Conservation (phyloP, 306 rosid species). For the Dryas octopetala region DNA sequence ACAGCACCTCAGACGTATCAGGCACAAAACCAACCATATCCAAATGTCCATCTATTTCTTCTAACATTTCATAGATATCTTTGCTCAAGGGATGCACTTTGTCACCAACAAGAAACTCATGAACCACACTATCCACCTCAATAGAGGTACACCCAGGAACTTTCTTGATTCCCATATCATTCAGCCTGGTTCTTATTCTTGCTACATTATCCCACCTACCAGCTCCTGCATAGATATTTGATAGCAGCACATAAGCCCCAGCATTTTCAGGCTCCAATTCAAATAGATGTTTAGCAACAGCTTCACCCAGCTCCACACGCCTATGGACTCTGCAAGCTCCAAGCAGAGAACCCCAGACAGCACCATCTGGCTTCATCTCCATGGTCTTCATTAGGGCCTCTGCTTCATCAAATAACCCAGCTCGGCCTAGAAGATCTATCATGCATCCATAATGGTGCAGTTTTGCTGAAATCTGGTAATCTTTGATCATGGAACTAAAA, state of each 20-base stretch:
- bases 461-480: constrained; percentile 55
- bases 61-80: constrained; percentile 54
- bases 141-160: constrained; percentile 87
- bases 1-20: constrained; percentile 76
- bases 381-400: constrained; percentile 53
- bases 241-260: constrained; percentile 66
- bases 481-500: constrained; percentile 54
- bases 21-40: constrained; percentile 58
- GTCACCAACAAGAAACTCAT: constrained; percentile 86
- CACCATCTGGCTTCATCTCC: constrained; percentile 83
- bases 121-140: constrained; percentile 69
- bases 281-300: constrained; percentile 59
- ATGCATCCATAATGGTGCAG: constrained; percentile 81
- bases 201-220: constrained; percentile 87
- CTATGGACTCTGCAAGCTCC: constrained; percentile 70
- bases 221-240: constrained; percentile 81
- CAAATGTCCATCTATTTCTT: constrained; percentile 64
- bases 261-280: constrained; percentile 69
- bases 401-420: constrained; percentile 75
- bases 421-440: constrained; percentile 69
- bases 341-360: constrained; percentile 87
- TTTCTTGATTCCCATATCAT: constrained; percentile 80
- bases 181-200: constrained; percentile 64
- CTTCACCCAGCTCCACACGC: constrained; percentile 61
- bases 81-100: constrained; percentile 56